These are phyloP conservation scores for Candida loeiensis DNA, from an alignment of 805 yeast genomes.

Conservation along the genomic window DNA sequence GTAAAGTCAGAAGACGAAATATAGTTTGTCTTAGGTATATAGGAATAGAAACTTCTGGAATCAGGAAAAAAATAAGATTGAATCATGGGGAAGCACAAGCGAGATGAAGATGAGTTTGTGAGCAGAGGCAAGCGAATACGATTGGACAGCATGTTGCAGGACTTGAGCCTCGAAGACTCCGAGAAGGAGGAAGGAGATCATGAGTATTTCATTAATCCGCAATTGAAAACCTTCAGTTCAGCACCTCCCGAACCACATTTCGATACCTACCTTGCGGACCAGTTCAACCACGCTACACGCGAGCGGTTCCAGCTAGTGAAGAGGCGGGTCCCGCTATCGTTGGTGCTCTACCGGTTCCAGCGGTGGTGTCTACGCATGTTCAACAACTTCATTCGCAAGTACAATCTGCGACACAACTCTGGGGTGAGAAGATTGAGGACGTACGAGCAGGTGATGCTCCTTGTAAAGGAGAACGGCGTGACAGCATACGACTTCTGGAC, in stretches of 20 bases:
- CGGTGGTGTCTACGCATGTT: conserved; percentile 35
- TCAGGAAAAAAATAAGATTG: neutral
- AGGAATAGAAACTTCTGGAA: conserved; percentile 3
- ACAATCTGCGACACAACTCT: conserved; percentile 19
- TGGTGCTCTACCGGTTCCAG: conserved; percentile 29
- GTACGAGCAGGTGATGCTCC: conserved; percentile 23
- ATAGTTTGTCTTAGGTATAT: neutral
- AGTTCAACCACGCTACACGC: conserved; percentile 18
- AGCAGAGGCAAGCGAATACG: conserved; percentile 25
- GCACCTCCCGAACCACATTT: conserved; percentile 13
- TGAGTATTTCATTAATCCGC: conserved; percentile 14
- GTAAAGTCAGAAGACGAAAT: neutral
- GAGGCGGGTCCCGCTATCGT: conserved; percentile 23
- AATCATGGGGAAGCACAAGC: conserved; percentile 10
- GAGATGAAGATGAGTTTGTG: conserved; percentile 5
- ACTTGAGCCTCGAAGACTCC: conserved; percentile 20
- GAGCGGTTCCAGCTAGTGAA: conserved; percentile 20
- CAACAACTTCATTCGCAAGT: conserved; percentile 30
- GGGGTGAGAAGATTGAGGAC: conserved; percentile 17
- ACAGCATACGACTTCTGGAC: conserved; percentile 20
- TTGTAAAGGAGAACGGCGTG: conserved; percentile 21
- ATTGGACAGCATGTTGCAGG: conserved; percentile 27
- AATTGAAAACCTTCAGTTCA: conserved; percentile 8
- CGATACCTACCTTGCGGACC: conserved; percentile 22
- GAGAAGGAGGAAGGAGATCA: neutral